Evolutionary conservation across 441 rosid species (phyloP).

Genomic region (Euphorbia celastroides): DNA sequence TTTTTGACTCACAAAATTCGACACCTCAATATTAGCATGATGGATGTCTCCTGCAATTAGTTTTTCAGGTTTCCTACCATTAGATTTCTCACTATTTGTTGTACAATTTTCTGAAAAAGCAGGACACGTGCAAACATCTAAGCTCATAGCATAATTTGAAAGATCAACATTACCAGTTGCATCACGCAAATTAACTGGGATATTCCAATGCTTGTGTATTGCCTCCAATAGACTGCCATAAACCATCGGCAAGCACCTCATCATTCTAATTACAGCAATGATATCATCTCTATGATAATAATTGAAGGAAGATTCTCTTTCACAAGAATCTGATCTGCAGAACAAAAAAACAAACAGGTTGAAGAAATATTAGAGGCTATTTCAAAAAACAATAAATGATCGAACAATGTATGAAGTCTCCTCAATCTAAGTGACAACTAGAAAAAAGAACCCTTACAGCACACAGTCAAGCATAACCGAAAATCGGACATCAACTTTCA

Average conservation of each 20-base stretch:
- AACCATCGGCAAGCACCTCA: conserved; percentile 46
- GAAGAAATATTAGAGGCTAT: conserved; percentile 23
- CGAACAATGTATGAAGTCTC: background rate
- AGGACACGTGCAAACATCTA: conserved; percentile 21
- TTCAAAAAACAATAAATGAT: background rate
- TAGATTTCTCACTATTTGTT: conserved; percentile 27
- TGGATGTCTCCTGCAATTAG: conserved; percentile 35
- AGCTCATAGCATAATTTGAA: conserved; percentile 26
- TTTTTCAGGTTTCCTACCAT: conserved; percentile 31
- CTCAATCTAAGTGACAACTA: background rate
- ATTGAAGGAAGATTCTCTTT: conserved; percentile 35
- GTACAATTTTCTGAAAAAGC: conserved; percentile 26
- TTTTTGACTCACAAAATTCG: conserved; percentile 34
- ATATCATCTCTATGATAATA: conserved; percentile 67
- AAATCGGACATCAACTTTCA: background rate
- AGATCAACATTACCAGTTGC: conserved; percentile 31
- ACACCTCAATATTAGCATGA: conserved; percentile 27
- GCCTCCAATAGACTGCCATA: conserved; percentile 53
- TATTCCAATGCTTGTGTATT: conserved; percentile 58
- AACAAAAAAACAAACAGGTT: conserved; percentile 17
- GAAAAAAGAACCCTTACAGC: background rate
- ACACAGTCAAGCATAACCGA: background rate
- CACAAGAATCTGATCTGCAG: conserved; percentile 79
- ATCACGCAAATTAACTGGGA: conserved; percentile 34
- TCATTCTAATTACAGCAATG: conserved; percentile 47